Evolutionary conservation across 139 green algal genomes (phyloP).

Genomic region (Micractinium sp.): DNA sequence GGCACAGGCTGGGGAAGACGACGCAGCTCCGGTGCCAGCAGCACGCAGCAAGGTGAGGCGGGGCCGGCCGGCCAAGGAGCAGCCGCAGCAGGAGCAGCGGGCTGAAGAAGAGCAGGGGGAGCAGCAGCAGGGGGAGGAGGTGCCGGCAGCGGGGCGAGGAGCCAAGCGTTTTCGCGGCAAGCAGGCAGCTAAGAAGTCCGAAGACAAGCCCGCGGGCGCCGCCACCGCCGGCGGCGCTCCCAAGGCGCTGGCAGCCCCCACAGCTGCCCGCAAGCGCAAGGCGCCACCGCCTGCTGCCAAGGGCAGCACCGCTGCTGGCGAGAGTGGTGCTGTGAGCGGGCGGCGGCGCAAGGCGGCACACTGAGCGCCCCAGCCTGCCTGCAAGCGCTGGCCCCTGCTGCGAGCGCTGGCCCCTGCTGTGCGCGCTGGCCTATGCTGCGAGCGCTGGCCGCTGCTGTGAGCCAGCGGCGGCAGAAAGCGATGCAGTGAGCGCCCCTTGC

Average conservation of each 20-base stretch:
- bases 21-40: not conserved
- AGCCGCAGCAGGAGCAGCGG: not conserved
- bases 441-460: too few species aligned
- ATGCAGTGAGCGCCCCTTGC: too few species aligned
- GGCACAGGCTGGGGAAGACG: not conserved
- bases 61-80: not conserved
- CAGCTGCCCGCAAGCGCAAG: slow-evolving; percentile 9
- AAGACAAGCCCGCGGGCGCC: not conserved
- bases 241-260: not conserved
- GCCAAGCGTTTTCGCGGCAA: not conserved
- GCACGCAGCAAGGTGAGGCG: not conserved
- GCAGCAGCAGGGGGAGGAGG: slow-evolving; percentile 5
- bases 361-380: too few species aligned
- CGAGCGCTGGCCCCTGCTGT: too few species aligned
- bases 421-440: too few species aligned
- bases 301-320: too few species aligned
- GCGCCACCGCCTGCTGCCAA: not conserved
- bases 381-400: too few species aligned
- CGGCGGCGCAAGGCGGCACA: not conserved
- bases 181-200: not conserved
- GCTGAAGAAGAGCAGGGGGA: not conserved
- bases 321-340: not conserved
- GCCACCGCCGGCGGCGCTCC: not conserved
- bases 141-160: not conserved
- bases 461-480: too few species aligned